Evolutionary conservation across 2,329 filamentous ascomycete genomes (phyloP).

Genomic region (Fusarium veterinarium): DNA sequence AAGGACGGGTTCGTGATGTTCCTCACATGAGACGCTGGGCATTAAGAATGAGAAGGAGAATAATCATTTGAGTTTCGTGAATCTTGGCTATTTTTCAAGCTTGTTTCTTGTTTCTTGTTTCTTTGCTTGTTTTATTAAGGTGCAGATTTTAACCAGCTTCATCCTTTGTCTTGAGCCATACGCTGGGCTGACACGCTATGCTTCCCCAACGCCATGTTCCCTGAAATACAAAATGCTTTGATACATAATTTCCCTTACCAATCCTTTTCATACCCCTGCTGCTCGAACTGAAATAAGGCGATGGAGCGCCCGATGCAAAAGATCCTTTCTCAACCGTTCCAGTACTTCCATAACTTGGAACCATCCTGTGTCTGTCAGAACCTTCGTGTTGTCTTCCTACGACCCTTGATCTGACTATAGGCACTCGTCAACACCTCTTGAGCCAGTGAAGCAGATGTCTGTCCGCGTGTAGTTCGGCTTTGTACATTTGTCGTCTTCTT

Average conservation of each 20-base stretch:
- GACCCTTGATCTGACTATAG: slow-evolving; percentile 40
- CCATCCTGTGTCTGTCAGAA: slow-evolving; percentile 29
- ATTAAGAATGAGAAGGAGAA: background rate
- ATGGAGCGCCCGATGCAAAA: background rate
- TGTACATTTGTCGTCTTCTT: background rate
- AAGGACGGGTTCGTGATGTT: slow-evolving; percentile 33
- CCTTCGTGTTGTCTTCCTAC: slow-evolving; percentile 36
- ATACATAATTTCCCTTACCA: background rate
- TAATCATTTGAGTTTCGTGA: slow-evolving; percentile 7
- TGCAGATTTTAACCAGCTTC: background rate
- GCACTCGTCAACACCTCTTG: slow-evolving; percentile 36
- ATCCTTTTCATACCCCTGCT: background rate
- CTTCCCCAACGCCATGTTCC: slow-evolving; percentile 23
- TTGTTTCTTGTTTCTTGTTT: slow-evolving; percentile 1
- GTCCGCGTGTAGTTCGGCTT: slow-evolving; percentile 10
- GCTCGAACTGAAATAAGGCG: background rate
- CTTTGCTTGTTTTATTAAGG: background rate
- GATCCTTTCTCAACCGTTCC: background rate
- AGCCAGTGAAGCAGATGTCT: slow-evolving; percentile 34
- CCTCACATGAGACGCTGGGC: slow-evolving; percentile 37
- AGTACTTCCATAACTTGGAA: slow-evolving; percentile 8
- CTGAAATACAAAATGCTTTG: slow-evolving; percentile 23
- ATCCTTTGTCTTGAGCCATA: slow-evolving; percentile 24
- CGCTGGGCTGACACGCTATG: slow-evolving; percentile 3
- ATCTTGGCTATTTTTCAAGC: background rate